phyloP scores from a whole-genome alignment of 2,329 filamentous ascomycete genomes.

The Pseudomassariella vexata region DNA sequence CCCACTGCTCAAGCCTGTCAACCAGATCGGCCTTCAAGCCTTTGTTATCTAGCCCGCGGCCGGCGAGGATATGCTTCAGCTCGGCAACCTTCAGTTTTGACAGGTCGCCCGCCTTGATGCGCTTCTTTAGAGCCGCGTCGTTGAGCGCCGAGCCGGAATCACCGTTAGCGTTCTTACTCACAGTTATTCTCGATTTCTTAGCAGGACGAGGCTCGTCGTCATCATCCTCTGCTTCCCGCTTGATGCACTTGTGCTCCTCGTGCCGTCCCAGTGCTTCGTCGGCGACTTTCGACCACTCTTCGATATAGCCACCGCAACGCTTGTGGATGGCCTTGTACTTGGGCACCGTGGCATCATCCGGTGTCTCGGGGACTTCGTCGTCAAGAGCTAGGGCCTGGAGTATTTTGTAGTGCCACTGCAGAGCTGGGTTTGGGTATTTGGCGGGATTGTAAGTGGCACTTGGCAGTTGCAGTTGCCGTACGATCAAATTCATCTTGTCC shows the following conservation, averaged over 20 bases:
- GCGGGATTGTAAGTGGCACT: slow-evolving; percentile 77
- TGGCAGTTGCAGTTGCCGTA: slow-evolving; percentile 84
- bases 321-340: slow-evolving; percentile 86
- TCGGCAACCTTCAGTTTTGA: slow-evolving; percentile 50
- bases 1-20: slow-evolving; percentile 51
- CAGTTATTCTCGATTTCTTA: slow-evolving; percentile 38
- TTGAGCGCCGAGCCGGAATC: slow-evolving; percentile 25
- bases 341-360: slow-evolving; percentile 73
- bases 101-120: slow-evolving; percentile 39
- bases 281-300: slow-evolving; percentile 69
- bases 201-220: slow-evolving; percentile 30
- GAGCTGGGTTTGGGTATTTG: slow-evolving; percentile 83
- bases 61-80: slow-evolving; percentile 42
- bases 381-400: slow-evolving; percentile 87
- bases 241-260: slow-evolving; percentile 35
- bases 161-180: slow-evolving; percentile 22
- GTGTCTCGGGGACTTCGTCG: slow-evolving; percentile 75
- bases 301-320: slow-evolving; percentile 71
- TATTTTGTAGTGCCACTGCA: slow-evolving; percentile 98
- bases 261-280: slow-evolving; percentile 44
- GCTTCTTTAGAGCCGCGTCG: slow-evolving; percentile 40
- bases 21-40: slow-evolving; percentile 51
- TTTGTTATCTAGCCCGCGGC: slow-evolving; percentile 39
- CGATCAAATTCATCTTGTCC: slow-evolving; percentile 74
- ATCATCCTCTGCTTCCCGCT: slow-evolving; percentile 44